These are phyloP conservation scores for Ustilago hordei DNA, from an alignment of 1,284 basidiomycete genomes.

Conservation along the genomic window DNA sequence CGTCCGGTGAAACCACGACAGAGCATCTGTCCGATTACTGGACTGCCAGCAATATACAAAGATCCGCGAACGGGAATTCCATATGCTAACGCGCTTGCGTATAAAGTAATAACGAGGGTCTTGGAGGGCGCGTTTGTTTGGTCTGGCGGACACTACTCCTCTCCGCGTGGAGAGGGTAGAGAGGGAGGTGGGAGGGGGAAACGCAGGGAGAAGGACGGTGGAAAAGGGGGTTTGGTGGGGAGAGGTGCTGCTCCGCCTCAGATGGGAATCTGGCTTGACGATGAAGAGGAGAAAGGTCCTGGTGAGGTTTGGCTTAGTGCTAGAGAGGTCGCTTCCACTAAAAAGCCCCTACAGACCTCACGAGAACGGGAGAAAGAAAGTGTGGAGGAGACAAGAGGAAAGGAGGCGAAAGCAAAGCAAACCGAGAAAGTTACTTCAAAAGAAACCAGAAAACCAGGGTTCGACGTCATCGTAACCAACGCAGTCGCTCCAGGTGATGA, in stretches of 20 bases:
- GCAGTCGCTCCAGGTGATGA: constrained; percentile 57
- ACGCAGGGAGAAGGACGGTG: background rate
- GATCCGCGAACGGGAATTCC: constrained; percentile 83
- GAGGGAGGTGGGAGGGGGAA: background rate
- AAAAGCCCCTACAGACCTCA: background rate
- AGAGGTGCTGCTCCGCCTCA: constrained; percentile 30
- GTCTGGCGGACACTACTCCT: constrained; percentile 36
- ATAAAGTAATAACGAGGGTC: constrained; percentile 75
- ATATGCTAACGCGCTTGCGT: constrained; percentile 79
- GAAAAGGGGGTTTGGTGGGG: background rate
- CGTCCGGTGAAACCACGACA: constrained; percentile 69
- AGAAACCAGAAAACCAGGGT: constrained; percentile 26
- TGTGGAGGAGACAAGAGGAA: too few species aligned
- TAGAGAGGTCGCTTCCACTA: background rate
- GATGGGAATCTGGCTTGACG: constrained; percentile 49
- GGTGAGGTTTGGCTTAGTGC: constrained; percentile 25
- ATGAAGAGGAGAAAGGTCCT: constrained; percentile 39
- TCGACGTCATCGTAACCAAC: constrained; percentile 40
- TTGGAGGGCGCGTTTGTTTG: constrained; percentile 72
- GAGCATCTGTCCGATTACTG: constrained; percentile 72
- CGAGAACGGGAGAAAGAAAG: background rate
- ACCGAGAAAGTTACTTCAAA: background rate
- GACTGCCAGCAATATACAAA: constrained; percentile 74
- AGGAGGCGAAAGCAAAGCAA: background rate
- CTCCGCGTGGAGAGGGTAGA: background rate